phyloP scores from a whole-genome alignment of 495 filamentous ascomycete genomes.

The Entonaema liquescens region DNA sequence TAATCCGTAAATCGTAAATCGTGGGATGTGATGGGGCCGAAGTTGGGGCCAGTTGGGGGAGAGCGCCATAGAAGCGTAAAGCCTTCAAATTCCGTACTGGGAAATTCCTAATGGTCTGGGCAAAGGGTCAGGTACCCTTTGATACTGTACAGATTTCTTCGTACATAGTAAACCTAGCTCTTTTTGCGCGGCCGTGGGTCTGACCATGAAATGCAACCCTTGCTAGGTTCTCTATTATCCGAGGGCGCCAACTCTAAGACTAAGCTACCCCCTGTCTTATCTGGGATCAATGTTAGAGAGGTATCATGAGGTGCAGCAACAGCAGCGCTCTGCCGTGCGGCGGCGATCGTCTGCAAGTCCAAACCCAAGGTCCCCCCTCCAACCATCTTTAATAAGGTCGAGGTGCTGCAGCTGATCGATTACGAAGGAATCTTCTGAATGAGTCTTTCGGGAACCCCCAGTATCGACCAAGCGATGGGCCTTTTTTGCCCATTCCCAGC shows the following conservation, averaged over 20 bases:
- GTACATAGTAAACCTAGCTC: slow-evolving; percentile 15
- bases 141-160: slow-evolving; percentile 26
- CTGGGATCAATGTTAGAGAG: slow-evolving; percentile 9
- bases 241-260: slow-evolving; percentile 41
- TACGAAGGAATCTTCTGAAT: slow-evolving; percentile 20
- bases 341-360: slow-evolving; percentile 35
- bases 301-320: slow-evolving; percentile 38
- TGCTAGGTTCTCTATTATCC: slow-evolving; percentile 44
- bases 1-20: not conserved
- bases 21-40: not conserved
- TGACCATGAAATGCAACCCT: slow-evolving; percentile 37
- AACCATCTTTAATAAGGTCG: slow-evolving; percentile 32
- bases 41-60: not conserved
- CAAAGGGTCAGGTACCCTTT: not conserved
- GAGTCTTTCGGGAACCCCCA: slow-evolving; percentile 11
- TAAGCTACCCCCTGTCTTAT: slow-evolving; percentile 32
- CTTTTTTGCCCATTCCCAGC: slow-evolving; percentile 2
- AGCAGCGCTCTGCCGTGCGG: slow-evolving; percentile 11
- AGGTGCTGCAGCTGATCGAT: slow-evolving; percentile 17
- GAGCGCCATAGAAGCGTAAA: slow-evolving; percentile 17
- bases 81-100: slow-evolving; percentile 29
- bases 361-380: slow-evolving; percentile 20
- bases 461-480: slow-evolving; percentile 13
- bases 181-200: slow-evolving; percentile 31
- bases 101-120: slow-evolving; percentile 27